Base-by-base conservation (phyloP, 768 basidiomycete genomes). In the Paxillus involutus region DNA sequence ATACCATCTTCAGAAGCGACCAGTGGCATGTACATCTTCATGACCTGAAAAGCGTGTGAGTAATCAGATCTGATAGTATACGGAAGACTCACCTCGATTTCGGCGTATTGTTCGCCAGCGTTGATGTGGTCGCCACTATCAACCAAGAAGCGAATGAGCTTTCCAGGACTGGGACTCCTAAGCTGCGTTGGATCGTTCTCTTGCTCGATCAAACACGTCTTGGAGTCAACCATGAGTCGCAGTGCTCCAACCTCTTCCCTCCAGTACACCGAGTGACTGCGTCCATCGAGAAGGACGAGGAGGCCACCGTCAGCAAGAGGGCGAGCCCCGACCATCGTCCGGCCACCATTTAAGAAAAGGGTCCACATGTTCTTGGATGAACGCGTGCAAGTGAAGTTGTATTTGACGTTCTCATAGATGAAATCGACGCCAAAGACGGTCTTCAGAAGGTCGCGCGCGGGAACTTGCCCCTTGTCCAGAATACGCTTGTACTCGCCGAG, bases 21-120 rank as follows among this genome's bases (percentile, higher is more conserved):
- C 51, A 99, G 83, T 4, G 94, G 94, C 96, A 99, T 97, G 73
- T 97, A 97, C 97, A 98, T 99, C 78, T 99, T 98, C 94, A 97
- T 95, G 56, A 93, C 91, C 88, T 89, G 50, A 6, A 6, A 54
- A 39, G 52, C 17, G 37, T 14, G 39, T 63, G 35, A 59, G 42
- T 24, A 37, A 39, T 9, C 3, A 35, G 10, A 49, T 6, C 39
- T 29, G 19, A 24, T n/a, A 35, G 46, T 16, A 45, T 32, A 56
- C 1, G 1, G 43, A n/a, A 29, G 6, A 60, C 80, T 51, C 59
- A 91, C 91, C 81, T 98, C 97, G 43, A 99, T 98, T 68, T 99
- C 97, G 48, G 97, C 97, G 70, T 98, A 98, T 55, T 91, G 88
- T 58, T 98, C 94, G 17, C 97, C 96, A 56, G 95, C 93, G 58